Base-by-base conservation (phyloP, 345 rosid genomes). In the Gossypium rotundifolium region DNA sequence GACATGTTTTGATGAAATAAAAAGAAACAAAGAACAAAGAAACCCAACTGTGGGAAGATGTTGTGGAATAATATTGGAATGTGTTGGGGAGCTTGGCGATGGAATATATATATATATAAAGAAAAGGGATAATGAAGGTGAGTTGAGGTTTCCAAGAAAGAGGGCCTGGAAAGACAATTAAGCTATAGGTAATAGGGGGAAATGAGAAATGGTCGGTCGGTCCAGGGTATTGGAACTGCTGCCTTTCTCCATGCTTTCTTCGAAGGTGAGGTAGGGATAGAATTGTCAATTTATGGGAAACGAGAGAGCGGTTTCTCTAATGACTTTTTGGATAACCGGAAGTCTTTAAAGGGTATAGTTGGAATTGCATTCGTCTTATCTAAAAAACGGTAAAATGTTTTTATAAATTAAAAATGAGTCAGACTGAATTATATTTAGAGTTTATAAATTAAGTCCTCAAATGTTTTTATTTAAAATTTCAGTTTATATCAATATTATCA, bases 131-230 rank as follows among this genome's bases (percentile, higher is more conserved):
- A 48, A 67, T 23, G 72, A 11, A 68, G 57, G 25, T 14, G 13
- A 13, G 57, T 25, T 48, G 55, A 49, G 57, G 9, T 11, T 70
- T 70, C 73, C 27, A 10, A 51, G 73, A 70, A 52, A 52, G 61
- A 51, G 73, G 51, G 73, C 73, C 2, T 27, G 44, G 59, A 10
- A 51, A 11, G 72, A 51, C 72, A 69, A 51, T 60, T 69, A 69
- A 69, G 72, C 27, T 52, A 70, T 61, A 70, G 73, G 27, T 51
- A 51, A 69, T 27, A 11, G 4, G 71, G 42, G 48, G 40, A 22
- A 25, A 4, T 51, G 52, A 22, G 44, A 49, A 49, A 14, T 2
- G 1, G 25, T 69, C 70, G 33, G 53, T 65, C 53, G 10, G 29
- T 45, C 23, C 49, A 42, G 51, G 27, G 10, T 20, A 11, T 66